phyloP scores from a whole-genome alignment of 441 rosid genomes.

The Bocquillonia castaneifolia region DNA sequence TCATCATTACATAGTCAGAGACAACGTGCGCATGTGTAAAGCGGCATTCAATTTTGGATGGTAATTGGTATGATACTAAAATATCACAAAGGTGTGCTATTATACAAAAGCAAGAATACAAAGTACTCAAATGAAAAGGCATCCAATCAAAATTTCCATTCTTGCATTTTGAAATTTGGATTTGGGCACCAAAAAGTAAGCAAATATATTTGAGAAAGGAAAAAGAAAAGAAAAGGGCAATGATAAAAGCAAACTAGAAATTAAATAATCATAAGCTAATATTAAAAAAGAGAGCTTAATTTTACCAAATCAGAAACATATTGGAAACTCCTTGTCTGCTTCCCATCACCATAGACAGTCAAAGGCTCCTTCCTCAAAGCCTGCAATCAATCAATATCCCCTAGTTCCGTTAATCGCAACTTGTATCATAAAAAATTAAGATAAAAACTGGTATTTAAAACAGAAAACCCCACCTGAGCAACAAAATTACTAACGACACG shows the following conservation, averaged over 20 bases:
- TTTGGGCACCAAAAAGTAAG: background rate
- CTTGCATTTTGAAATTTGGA: conserved; percentile 8
- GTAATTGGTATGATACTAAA: background rate
- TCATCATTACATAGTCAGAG: background rate
- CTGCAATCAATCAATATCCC: conserved; percentile 65
- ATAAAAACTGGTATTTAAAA: background rate
- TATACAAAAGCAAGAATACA: background rate
- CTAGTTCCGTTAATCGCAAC: conserved; percentile 16
- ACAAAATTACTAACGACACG: conserved; percentile 95
- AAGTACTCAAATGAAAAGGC: background rate
- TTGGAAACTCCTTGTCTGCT: conserved; percentile 96
- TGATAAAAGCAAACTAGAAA: background rate
- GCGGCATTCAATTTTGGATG: background rate
- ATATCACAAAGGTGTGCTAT: background rate
- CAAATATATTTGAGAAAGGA: background rate
- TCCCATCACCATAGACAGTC: conserved; percentile 95
- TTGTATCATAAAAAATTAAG: background rate
- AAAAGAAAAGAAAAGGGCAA: background rate
- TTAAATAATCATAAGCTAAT: background rate
- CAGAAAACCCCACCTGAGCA: conserved; percentile 56
- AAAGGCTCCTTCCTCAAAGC: conserved; percentile 87
- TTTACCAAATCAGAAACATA: conserved; percentile 88
- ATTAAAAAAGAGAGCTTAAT: background rate
- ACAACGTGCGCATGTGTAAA: background rate
- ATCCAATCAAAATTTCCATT: background rate